Percentiles rank a stretch among this genome's conserved stretches.
phyloP scores from a whole-genome alignment of 495 filamentous ascomycete species.

The Daldinia vernicosa region DNA sequence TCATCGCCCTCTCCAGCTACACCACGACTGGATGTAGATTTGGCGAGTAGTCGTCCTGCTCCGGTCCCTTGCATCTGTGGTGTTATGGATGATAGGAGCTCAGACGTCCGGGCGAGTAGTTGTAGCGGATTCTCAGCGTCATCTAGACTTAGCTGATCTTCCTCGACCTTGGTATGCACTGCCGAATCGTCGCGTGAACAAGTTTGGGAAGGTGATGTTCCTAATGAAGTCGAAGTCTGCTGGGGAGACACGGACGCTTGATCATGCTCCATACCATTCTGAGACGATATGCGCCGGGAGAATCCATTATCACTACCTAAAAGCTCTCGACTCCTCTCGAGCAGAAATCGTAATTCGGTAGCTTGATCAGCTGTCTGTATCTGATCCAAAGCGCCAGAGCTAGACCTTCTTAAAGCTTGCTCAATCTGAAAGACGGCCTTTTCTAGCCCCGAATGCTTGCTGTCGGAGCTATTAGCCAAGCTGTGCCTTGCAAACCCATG shows the following conservation, averaged over 20 bases:
- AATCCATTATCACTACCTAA: slow-evolving; percentile 40
- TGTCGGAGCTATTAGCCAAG: slow-evolving; percentile 43
- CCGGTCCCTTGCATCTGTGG: slow-evolving; percentile 28
- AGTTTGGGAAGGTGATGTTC: slow-evolving; percentile 40
- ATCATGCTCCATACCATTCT: slow-evolving; percentile 29
- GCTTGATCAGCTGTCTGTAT: slow-evolving; percentile 65
- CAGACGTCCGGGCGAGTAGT: slow-evolving; percentile 73
- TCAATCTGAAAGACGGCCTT: slow-evolving; percentile 79
- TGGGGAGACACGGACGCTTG: slow-evolving; percentile 44
- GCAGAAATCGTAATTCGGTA: slow-evolving; percentile 63
- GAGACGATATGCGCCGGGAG: slow-evolving; percentile 25
- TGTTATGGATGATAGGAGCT: slow-evolving; percentile 67
- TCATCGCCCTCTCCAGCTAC: slow-evolving; percentile 43
- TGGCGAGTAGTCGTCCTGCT: slow-evolving; percentile 22
- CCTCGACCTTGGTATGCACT: slow-evolving; percentile 37
- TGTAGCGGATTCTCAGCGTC: slow-evolving; percentile 80
- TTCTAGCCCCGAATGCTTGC: slow-evolving; percentile 76
- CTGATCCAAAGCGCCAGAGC: slow-evolving; percentile 53
- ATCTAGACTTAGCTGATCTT: slow-evolving; percentile 67
- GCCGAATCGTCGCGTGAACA: slow-evolving; percentile 44
- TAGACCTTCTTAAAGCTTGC: slow-evolving; percentile 72
- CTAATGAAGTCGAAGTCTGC: slow-evolving; percentile 43
- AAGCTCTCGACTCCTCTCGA: slow-evolving; percentile 58
- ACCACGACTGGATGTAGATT: slow-evolving; percentile 31
- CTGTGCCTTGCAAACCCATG: background rate